These are phyloP conservation scores for Didymella segeticola DNA, from an alignment of 2,329 filamentous ascomycete species.

Conservation along the genomic window DNA sequence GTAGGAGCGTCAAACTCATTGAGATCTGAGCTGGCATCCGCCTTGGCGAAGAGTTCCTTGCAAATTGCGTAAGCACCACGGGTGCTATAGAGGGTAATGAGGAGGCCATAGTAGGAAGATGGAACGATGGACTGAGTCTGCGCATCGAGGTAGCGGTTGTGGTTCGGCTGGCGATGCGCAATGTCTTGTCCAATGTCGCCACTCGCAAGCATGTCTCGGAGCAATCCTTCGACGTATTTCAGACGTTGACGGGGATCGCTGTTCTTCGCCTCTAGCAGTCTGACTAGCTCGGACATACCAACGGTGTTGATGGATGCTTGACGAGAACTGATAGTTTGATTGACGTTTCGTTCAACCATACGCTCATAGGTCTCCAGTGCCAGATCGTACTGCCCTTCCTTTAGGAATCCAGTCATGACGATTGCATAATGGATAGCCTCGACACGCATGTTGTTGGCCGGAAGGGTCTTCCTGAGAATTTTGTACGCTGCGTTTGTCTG, in stretches of 20 bases:
- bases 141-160: constrained; percentile 28
- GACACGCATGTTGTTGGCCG: constrained; percentile 51
- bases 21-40: constrained; percentile 21
- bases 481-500: constrained; percentile 63
- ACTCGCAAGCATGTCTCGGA: constrained; percentile 35
- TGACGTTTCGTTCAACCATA: constrained; percentile 52
- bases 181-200: constrained; percentile 36
- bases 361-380: constrained; percentile 58
- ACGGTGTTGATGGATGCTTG: constrained; percentile 45
- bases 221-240: constrained; percentile 33
- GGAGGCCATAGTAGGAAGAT: constrained; percentile 60
- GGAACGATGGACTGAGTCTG: constrained; percentile 53
- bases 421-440: constrained; percentile 62
- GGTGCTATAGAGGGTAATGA: constrained; percentile 63
- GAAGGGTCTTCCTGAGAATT: constrained; percentile 61
- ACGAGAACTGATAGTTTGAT: constrained; percentile 52
- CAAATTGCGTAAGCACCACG: constrained; percentile 53
- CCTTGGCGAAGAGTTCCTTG: constrained; percentile 36
- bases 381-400: constrained; percentile 52
- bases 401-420: constrained; percentile 59
- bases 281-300: constrained; percentile 30
- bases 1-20: constrained; percentile 32
- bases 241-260: constrained; percentile 29
- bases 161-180: constrained; percentile 36
- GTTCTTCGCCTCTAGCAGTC: constrained; percentile 20